These are phyloP conservation scores for Lipomyces starkeyi DNA, from an alignment of 805 yeast genomes.

Conservation along the genomic window DNA sequence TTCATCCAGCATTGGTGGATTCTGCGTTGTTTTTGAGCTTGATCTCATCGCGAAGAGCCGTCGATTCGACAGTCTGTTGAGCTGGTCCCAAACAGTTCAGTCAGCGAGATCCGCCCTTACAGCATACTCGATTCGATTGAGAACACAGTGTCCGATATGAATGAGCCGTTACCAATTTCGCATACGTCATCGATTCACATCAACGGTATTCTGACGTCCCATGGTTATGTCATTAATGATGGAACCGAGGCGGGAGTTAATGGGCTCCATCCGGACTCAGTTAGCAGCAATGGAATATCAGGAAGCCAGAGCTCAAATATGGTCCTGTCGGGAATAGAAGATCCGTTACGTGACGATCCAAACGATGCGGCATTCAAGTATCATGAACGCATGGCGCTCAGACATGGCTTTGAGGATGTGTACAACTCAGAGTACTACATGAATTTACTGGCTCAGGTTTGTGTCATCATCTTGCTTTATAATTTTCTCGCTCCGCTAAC, in stretches of 20 bases:
- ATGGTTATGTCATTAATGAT: constrained; percentile 32
- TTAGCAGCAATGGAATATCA: constrained; percentile 9
- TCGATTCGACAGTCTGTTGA: neutral
- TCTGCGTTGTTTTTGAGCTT: neutral
- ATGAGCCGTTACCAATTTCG: constrained; percentile 1
- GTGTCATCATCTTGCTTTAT: constrained; percentile 10
- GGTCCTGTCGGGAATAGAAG: constrained; percentile 22
- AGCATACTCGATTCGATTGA: neutral
- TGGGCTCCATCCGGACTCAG: constrained; percentile 11
- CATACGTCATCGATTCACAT: constrained; percentile 31
- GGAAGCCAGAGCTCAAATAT: constrained; percentile 15
- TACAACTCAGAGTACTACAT: constrained; percentile 60
- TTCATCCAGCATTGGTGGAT: constrained; percentile 1
- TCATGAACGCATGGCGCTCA: constrained; percentile 34
- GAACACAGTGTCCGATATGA: neutral
- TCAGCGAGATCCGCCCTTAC: neutral
- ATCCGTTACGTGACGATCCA: constrained; percentile 30
- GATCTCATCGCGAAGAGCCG: neutral
- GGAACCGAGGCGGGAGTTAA: constrained; percentile 5
- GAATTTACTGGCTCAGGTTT: constrained; percentile 52
- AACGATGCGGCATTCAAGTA: constrained; percentile 39
- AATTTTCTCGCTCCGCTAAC: neutral
- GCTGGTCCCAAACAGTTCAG: neutral
- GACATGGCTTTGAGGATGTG: constrained; percentile 68
- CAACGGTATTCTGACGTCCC: constrained; percentile 32